Conservation (phyloP, 305 asterid genomes). For the Caryopteris hybrid region DNA sequence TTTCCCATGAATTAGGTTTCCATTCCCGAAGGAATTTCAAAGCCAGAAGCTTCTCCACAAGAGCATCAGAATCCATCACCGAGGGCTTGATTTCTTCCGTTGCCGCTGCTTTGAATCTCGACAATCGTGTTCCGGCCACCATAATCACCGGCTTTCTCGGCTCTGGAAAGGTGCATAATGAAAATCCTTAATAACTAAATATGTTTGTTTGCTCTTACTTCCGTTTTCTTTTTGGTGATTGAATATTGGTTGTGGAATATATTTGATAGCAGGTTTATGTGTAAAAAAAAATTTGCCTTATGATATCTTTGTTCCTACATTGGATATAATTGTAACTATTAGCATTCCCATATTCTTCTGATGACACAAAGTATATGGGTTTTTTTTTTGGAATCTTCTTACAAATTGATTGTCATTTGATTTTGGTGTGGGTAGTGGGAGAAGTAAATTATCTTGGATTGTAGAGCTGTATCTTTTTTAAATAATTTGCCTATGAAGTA, state of each 20-base stretch:
- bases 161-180: slow-evolving; percentile 71
- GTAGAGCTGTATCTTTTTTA: too few species aligned
- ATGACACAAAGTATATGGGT: not conserved
- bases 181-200: too few species aligned
- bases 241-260: not conserved
- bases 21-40: slow-evolving; percentile 1
- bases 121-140: slow-evolving; percentile 78
- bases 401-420: too few species aligned
- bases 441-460: too few species aligned
- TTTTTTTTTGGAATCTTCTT: too few species aligned
- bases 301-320: not conserved
- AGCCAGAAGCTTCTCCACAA: slow-evolving; percentile 48
- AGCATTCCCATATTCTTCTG: not conserved
- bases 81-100: slow-evolving; percentile 54
- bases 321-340: not conserved
- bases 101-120: slow-evolving; percentile 60
- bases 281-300: not conserved
- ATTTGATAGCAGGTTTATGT: not conserved
- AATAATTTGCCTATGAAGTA: too few species aligned
- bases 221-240: not conserved
- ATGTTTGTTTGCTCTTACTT: not conserved
- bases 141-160: slow-evolving; percentile 92
- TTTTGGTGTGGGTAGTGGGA: too few species aligned
- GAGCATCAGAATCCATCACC: slow-evolving; percentile 42
- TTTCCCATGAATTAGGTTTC: slow-evolving; percentile 16